Evolutionary conservation across 1,139 yeast species (phyloP).

Genomic region (Pichia sp.): DNA sequence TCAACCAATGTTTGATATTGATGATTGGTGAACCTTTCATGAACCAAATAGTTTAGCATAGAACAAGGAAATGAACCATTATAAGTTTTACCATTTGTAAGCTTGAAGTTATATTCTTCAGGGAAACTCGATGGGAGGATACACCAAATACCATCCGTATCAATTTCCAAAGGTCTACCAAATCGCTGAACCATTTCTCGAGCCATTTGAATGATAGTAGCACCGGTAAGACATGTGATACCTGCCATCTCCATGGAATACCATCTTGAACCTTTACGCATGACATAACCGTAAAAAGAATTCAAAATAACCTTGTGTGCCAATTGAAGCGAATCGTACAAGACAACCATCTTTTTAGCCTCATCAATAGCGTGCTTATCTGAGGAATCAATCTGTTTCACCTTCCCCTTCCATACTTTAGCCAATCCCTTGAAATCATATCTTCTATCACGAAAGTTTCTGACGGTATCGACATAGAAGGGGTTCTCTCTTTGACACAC

Average conservation of each 20-base stretch:
- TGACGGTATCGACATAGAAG: conserved; percentile 89
- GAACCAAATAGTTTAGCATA: conserved; percentile 92
- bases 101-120: conserved; percentile 66
- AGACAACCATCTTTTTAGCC: conserved; percentile 87
- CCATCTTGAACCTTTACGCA: conserved; percentile 99
- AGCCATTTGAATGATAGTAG: conserved; percentile 97
- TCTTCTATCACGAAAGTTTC: conserved; percentile 92
- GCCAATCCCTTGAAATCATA: conserved; percentile 93
- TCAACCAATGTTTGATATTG: conserved; percentile 88
- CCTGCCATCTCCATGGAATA: conserved; percentile 99
- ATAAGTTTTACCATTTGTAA: conserved; percentile 72
- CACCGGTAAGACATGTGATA: conserved; percentile 96
- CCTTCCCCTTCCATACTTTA: conserved; percentile 89
- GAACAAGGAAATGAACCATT: conserved; percentile 90
- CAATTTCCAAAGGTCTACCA: conserved; percentile 93
- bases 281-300: conserved; percentile 96
- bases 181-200: conserved; percentile 85
- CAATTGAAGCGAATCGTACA: conserved; percentile 90
- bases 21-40: conserved; percentile 82
- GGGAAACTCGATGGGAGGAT: conserved; percentile 91
- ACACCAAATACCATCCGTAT: conserved; percentile 99
- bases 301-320: conserved; percentile 97
- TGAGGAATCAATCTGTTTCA: conserved; percentile 42
- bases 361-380: conserved; percentile 67
- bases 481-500: conserved; percentile 98